phyloP scores from a whole-genome alignment of 2,329 filamentous ascomycete genomes.

The Cladosporium velox region DNA sequence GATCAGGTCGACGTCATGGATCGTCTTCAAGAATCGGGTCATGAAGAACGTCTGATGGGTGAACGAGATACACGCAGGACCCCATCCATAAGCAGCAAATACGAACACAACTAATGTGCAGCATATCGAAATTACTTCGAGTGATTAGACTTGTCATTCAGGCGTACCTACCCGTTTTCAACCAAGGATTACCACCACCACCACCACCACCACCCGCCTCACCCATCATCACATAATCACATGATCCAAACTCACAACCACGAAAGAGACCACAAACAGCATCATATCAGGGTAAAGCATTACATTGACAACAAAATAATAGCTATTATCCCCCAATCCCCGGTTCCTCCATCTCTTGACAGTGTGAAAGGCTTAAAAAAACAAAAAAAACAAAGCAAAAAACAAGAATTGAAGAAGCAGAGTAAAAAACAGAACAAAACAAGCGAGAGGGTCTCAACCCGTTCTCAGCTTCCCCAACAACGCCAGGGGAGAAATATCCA shows the following conservation, averaged over 20 bases:
- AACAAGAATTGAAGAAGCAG: background rate
- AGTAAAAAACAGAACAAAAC: background rate
- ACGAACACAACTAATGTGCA: background rate
- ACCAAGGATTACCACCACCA: background rate
- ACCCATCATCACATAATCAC: background rate
- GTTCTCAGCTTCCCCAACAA: background rate
- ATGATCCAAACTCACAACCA: background rate
- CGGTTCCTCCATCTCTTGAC: background rate
- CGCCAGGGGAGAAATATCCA: background rate
- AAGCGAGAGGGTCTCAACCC: conserved; percentile 1
- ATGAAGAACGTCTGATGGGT: background rate
- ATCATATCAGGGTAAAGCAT: conserved; percentile 3
- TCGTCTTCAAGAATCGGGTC: background rate
- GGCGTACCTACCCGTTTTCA: background rate
- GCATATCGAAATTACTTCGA: background rate
- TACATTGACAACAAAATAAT: conserved; percentile 15
- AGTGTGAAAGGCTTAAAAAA: no score
- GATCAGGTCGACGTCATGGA: conserved; percentile 12
- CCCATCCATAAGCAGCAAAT: background rate
- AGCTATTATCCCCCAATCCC: background rate
- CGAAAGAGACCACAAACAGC: background rate
- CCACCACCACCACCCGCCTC: background rate
- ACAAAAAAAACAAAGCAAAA: background rate
- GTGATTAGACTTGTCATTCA: background rate
- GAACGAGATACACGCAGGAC: background rate